These are phyloP conservation scores for Biscogniauxia sp. DNA, from an alignment of 2,329 filamentous ascomycete genomes.

Conservation along the genomic window DNA sequence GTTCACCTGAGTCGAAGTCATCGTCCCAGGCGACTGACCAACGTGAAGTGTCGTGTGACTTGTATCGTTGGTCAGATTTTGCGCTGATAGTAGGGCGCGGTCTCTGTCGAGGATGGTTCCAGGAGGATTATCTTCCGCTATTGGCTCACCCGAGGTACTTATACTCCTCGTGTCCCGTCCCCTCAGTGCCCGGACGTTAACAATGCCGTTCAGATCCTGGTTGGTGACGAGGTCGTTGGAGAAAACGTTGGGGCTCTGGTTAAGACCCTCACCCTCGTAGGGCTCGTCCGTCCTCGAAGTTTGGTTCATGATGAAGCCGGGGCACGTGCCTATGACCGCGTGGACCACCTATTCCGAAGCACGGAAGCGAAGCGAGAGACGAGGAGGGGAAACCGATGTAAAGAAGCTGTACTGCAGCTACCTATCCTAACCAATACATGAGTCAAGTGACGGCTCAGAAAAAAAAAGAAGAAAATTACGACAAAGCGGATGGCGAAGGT, in stretches of 20 bases:
- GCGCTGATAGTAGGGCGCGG: slow-evolving; percentile 1
- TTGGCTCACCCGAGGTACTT: slow-evolving; percentile 27
- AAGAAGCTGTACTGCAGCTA: neutral
- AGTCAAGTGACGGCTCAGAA: neutral
- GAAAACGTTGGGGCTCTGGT: slow-evolving; percentile 54
- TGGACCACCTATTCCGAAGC: neutral
- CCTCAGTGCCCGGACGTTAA: slow-evolving; percentile 39
- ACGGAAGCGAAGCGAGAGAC: neutral
- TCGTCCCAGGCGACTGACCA: neutral
- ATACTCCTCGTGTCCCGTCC: slow-evolving; percentile 23
- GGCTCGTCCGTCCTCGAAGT: slow-evolving; percentile 40
- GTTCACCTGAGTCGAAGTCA: neutral
- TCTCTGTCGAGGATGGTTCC: slow-evolving; percentile 20
- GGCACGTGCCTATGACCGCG: neutral
- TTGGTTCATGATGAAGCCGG: slow-evolving; percentile 27
- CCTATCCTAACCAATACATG: neutral
- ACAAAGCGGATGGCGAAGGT: neutral
- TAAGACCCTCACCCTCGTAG: slow-evolving; percentile 41
- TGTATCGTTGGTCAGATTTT: slow-evolving; percentile 23
- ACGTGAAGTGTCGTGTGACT: neutral
- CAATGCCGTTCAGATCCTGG: slow-evolving; percentile 52
- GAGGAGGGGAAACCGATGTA: neutral
- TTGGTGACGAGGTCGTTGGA: slow-evolving; percentile 57
- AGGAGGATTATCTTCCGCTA: slow-evolving; percentile 19
- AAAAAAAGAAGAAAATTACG: neutral